Evolutionary conservation across 75 land plant species (phyloP).

Genomic region (Picea sitchensis): DNA sequence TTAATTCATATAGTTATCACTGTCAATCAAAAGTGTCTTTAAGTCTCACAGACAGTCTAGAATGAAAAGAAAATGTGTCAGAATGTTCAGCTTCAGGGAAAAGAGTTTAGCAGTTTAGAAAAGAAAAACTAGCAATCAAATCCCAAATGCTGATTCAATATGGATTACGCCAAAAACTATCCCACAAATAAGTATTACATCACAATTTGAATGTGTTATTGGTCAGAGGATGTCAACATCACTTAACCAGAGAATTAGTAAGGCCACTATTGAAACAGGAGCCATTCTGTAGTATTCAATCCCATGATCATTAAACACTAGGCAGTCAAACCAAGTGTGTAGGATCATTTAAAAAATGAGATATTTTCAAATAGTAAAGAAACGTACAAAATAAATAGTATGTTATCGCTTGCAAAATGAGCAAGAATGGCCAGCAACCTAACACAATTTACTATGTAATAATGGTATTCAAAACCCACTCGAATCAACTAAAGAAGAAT

Average conservation of each 20-base stretch:
- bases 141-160: background rate
- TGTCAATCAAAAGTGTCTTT: no score
- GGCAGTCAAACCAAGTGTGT: background rate
- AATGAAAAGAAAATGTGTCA: no score
- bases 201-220: background rate
- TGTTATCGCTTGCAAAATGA: background rate
- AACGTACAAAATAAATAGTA: background rate
- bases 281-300: background rate
- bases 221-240: background rate
- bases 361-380: background rate
- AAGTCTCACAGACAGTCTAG: no score
- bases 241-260: background rate
- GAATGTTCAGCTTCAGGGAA: no score
- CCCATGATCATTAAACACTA: background rate
- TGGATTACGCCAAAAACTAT: background rate
- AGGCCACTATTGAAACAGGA: background rate
- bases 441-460: background rate
- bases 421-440: background rate
- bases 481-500: conserved; percentile 75
- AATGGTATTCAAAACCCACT: conserved; percentile 40
- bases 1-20: no score
- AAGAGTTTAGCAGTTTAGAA: background rate
- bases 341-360: background rate
- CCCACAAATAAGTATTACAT: background rate
- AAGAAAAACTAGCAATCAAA: background rate